These are phyloP conservation scores for Candida easanensis DNA, from an alignment of 805 yeast genomes.

Conservation along the genomic window DNA sequence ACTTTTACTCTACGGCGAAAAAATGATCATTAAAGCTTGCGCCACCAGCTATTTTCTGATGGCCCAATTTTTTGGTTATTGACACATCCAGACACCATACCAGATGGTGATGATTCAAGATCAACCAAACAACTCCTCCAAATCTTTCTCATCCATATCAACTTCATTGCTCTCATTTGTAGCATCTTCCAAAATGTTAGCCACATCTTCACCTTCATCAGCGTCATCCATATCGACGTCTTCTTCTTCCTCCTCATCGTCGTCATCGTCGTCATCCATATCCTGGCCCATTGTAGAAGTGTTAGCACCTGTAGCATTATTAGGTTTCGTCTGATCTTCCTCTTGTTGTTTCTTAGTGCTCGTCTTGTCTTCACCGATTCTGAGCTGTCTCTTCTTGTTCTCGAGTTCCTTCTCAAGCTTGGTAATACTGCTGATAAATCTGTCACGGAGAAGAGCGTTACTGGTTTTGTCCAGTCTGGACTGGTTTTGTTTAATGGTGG, in stretches of 20 bases:
- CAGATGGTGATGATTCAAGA: not conserved
- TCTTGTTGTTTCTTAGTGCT: constrained; percentile 26
- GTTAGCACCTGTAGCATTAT: constrained; percentile 16
- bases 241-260: constrained; percentile 30
- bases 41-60: not conserved
- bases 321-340: not conserved
- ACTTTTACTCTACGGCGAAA: too few species aligned
- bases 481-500: constrained; percentile 72
- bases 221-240: constrained; percentile 34
- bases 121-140: constrained; percentile 31
- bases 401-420: constrained; percentile 81
- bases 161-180: not conserved
- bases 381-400: constrained; percentile 67
- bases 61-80: not conserved
- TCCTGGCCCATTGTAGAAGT: constrained; percentile 30
- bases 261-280: constrained; percentile 30
- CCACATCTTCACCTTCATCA: constrained; percentile 31
- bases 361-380: constrained; percentile 32
- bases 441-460: constrained; percentile 81
- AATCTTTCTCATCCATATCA: constrained; percentile 25
- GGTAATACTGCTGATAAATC: constrained; percentile 77
- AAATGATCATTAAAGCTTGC: not conserved
- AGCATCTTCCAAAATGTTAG: not conserved
- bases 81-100: not conserved
- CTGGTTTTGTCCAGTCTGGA: constrained; percentile 68